Evolutionary conservation across 208 protist species (phyloP).

Genomic region (Leishmania tropica): DNA sequence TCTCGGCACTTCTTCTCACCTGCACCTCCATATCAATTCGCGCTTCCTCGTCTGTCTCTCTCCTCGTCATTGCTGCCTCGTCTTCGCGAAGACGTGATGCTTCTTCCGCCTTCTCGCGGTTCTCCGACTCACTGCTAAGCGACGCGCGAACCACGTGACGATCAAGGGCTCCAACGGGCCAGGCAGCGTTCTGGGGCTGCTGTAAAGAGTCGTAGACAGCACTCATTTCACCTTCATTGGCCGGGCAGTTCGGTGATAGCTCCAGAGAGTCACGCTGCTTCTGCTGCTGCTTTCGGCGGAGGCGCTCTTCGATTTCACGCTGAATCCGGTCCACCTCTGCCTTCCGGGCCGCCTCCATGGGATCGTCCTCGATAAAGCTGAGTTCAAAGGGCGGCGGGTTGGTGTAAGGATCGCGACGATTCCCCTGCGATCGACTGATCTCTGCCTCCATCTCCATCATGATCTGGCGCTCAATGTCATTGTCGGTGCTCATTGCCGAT

Average conservation of each 20-base stretch:
- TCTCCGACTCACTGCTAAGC: background rate
- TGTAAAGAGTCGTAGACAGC: background rate
- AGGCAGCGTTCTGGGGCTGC: background rate
- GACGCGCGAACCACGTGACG: background rate
- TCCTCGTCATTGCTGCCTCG: slow-evolving; percentile 9
- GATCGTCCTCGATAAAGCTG: slow-evolving; percentile 39
- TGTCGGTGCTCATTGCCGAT: slow-evolving; percentile 36
- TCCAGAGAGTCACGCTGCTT: slow-evolving; percentile 55
- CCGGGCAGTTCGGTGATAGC: slow-evolving; percentile 26
- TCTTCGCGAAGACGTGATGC: background rate
- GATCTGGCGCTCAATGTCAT: slow-evolving; percentile 76
- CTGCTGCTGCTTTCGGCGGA: slow-evolving; percentile 45
- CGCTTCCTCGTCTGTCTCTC: background rate
- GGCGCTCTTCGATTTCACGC: slow-evolving; percentile 49
- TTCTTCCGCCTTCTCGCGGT: background rate
- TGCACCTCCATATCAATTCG: background rate
- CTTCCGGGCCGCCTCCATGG: slow-evolving; percentile 16
- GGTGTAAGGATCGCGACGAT: slow-evolving; percentile 14
- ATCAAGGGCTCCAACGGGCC: background rate
- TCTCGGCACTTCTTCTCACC: background rate
- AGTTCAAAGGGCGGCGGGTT: slow-evolving; percentile 50
- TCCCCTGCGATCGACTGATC: slow-evolving; percentile 38
- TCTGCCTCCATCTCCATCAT: slow-evolving; percentile 86
- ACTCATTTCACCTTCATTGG: background rate
- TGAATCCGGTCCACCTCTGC: slow-evolving; percentile 49